Conservation (phyloP, 208 protist genomes). For the Acanthamoeba lugdunensis region DNA sequence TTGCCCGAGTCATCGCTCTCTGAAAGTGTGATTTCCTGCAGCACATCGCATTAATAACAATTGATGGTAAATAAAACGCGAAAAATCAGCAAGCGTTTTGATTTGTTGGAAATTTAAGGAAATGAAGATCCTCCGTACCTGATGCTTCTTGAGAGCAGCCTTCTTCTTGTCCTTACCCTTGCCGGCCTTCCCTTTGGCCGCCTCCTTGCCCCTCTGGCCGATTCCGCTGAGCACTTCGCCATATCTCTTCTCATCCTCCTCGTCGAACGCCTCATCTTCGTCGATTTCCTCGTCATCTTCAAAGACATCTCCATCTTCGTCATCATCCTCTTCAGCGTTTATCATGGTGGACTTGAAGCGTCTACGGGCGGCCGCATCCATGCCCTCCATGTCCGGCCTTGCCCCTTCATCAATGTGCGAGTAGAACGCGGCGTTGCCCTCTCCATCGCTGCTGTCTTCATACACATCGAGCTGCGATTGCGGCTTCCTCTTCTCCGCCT, state of each 20-base stretch:
- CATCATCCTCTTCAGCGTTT: neutral
- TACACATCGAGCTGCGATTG: constrained; percentile 51
- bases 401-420: constrained; percentile 38
- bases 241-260: constrained; percentile 64
- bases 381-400: constrained; percentile 20
- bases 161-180: neutral
- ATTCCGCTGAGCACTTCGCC: constrained; percentile 55
- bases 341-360: constrained; percentile 34
- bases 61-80: neutral
- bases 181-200: neutral
- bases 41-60: neutral
- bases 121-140: neutral
- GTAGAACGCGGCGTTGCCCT: constrained; percentile 34
- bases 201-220: neutral
- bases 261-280: constrained; percentile 73
- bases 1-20: constrained; percentile 36
- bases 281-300: constrained; percentile 73
- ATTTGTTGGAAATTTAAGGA: neutral
- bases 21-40: constrained; percentile 48
- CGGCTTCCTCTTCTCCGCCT: neutral
- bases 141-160: neutral
- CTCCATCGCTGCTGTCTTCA: constrained; percentile 62
- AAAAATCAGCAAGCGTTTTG: neutral
- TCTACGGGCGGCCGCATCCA: constrained; percentile 6
- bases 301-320: neutral